Base-by-base conservation (phyloP, 345 rosid species). In the Eucalyptus globulus region DNA sequence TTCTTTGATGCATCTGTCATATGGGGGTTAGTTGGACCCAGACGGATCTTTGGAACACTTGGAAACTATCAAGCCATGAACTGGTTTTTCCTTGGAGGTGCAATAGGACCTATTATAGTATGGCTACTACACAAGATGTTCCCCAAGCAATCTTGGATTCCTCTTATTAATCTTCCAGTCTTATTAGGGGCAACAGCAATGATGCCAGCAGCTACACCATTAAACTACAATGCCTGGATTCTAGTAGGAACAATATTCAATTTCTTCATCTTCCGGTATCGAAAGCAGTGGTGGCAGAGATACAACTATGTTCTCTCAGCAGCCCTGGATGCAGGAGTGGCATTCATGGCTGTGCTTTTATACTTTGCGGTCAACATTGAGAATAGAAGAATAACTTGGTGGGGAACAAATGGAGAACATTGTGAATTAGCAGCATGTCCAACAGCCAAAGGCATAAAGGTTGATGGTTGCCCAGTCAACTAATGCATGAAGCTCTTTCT, bases 1-100 rank as follows among this genome's bases (percentile, higher is more conserved):
- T 96, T 97, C 96, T 96, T 96, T 58, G 98, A 97, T 89, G 99
- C 99, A 54, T 95, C 98, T 11, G 97, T 96, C 83, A 97, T 96
- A 87, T 97, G 99, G 99, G 99, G 98, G 88, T 87, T 96, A 91
- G 97, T 94, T 15, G 98, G 97, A 76, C 98, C 99, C 6, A 97
- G 90, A 88, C 90, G 97, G 49, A 97, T 95, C 80, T 97, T 96
- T 44, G 98, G 98, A 40, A 88, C 93, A 24, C 93, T 92, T 8
- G 99, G 99, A 76, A 96, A 95, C 93, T 97, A 97, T 91, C 72
- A 88, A 3, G 93, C 96, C 40, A 92, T 96, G 95, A 97, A 97
- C 87, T 96, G 97, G 99, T 97, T 97, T 90, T 97, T 97, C 91
- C 89, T 97, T 3, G 97, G 96, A 58, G 97, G 99, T 37, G 96